Base-by-base conservation (phyloP, 1,284 basidiomycete species). In the Ganoderma boninense region DNA sequence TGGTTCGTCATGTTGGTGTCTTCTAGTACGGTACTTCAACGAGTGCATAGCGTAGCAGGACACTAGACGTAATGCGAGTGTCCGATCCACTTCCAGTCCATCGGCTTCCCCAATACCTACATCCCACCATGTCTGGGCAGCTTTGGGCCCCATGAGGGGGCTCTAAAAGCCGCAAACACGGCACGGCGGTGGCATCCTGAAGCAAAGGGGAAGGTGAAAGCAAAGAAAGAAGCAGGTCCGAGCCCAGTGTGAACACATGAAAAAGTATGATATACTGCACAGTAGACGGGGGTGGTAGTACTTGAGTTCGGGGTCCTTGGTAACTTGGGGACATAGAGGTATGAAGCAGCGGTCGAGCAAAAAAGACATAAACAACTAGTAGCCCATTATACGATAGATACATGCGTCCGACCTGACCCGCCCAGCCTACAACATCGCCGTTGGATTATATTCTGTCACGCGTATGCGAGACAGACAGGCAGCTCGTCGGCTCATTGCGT, bases 221-320 rank as follows among this genome's bases (percentile, higher is more conserved):
- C 42, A 46, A 40, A 49, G n/a, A 11, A 29, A 4, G 29, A n/a
- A 35, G 64, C 56, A 62, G n/a, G 60, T 62, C 60, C 40, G 23
- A 42, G 60, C n/a, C 38, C 26, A 23, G 13, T 14, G 23, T 14
- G 49, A 52, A 62, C 14, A 42, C 44, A 29, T 26, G 52, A 59
- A 52, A 64, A 40, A 67, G 62, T 70, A 52, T 52, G 49, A 52
- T 52, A 70, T 70, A 73, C 26, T 73, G 71, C 69, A 73, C 71
- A 73, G 42, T 54, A 52, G 70, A 69, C 44, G 61, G 40, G 62
- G 62, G 61, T 68, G 66, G 64, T 65, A 68, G 63, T 65, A 57
- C 49, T 52, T 26, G 49, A 38, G 38, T 38, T 38, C 38, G 38
- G 38, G 46, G 63, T 62, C 32, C 49, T 13, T 52, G 49, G 23